Evolutionary conservation across 2,329 filamentous ascomycete species (phyloP).

Genomic region (Ceratocystis smalleyi): DNA sequence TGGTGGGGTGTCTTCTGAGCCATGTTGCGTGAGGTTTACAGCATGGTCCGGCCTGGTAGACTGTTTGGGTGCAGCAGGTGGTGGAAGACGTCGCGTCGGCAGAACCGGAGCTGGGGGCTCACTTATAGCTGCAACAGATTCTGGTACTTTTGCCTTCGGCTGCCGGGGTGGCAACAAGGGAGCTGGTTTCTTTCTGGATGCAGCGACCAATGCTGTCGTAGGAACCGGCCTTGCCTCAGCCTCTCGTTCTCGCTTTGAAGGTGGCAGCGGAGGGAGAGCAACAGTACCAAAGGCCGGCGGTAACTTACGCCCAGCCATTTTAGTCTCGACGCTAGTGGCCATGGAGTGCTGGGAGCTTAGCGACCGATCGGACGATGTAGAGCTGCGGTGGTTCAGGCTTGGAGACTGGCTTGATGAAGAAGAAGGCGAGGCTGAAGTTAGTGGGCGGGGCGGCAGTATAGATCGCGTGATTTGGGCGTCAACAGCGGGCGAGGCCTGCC

Average conservation of each 20-base stretch:
- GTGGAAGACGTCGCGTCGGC: conserved; percentile 26
- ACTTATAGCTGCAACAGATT: neutral
- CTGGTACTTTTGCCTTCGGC: neutral
- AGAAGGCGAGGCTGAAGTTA: neutral
- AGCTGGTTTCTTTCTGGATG: conserved; percentile 6
- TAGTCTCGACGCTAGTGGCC: conserved; percentile 33
- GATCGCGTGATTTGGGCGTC: neutral
- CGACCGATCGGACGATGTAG: conserved; percentile 43
- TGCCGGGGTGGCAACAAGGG: neutral
- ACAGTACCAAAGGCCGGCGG: conserved; percentile 41
- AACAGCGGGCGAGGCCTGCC: neutral
- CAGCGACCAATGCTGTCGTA: conserved; percentile 18
- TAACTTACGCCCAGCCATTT: conserved; percentile 31
- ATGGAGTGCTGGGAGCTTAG: conserved; percentile 38
- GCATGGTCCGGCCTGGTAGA: neutral
- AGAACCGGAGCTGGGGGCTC: conserved; percentile 17
- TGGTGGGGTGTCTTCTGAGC: conserved; percentile 30
- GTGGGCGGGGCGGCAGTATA: neutral
- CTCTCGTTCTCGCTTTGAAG: conserved; percentile 39
- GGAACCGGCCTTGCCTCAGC: conserved; percentile 30
- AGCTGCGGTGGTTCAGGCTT: conserved; percentile 31
- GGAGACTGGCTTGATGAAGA: neutral
- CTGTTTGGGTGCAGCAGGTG: conserved; percentile 23
- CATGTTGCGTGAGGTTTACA: neutral
- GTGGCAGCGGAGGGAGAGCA: conserved; percentile 43